A percentile compares a stretch with the other conserved stretches of the same genome.
Conservation (phyloP, 1,139 yeast species). For the Magnusiomyces tetraspermus region DNA sequence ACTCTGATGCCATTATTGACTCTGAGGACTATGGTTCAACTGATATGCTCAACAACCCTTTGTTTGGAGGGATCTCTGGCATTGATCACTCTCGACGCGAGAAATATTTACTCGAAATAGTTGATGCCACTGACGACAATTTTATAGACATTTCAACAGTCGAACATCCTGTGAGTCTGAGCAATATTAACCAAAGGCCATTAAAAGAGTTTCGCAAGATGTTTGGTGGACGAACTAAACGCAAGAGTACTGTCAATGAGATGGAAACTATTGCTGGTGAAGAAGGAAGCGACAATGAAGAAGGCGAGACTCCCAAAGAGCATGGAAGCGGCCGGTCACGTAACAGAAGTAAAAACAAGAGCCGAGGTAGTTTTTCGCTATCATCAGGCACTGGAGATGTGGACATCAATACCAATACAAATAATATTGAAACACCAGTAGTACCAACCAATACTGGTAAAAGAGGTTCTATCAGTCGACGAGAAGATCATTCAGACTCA, state of each 20-base stretch:
- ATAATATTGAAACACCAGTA: too few relatives aligned
- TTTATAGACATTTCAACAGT: conserved; percentile 23
- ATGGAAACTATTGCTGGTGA: background rate
- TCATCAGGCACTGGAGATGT: background rate
- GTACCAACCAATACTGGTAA: background rate
- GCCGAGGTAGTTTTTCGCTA: background rate
- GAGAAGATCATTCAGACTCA: background rate
- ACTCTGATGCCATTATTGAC: conserved; percentile 6
- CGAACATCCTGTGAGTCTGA: conserved; percentile 12
- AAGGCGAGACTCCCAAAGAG: background rate
- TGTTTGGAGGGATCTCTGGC: too few relatives aligned
- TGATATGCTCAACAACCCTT: too few relatives aligned
- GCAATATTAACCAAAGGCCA: background rate
- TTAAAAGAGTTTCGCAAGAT: background rate
- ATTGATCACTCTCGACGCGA: conserved; percentile 16
- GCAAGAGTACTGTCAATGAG: background rate
- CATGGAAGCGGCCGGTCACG: background rate
- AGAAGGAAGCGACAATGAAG: background rate
- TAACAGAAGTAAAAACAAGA: background rate
- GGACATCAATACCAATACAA: background rate
- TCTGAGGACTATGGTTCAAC: conserved; percentile 1
- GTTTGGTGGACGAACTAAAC: background rate
- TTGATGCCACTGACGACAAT: conserved; percentile 21
- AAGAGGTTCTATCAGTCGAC: background rate
- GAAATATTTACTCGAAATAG: conserved; percentile 19